Evolutionary conservation across 352 stramenopile genomes (phyloP), one percentile per base, ranked within the genome.

Genomic region (Globisporangium cylindrosporum): DNA sequence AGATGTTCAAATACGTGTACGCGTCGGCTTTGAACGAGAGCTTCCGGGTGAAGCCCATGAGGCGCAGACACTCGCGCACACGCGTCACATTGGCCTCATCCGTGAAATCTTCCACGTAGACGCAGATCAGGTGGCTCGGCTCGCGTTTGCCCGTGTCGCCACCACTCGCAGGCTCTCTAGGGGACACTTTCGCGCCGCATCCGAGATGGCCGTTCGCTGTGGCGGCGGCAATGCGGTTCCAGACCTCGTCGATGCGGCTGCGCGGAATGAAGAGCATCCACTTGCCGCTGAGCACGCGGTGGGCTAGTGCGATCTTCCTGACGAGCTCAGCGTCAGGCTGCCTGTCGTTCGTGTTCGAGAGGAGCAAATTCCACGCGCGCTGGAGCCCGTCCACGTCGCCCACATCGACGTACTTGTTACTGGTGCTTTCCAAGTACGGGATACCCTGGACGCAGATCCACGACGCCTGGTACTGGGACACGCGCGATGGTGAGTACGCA

Each of bases 201-300:
- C 25, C 59, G 6, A 71, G 32, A 4, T 32, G 24, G 1, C 60
- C 59, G 22, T 18, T 25, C 20, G 32, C 46, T 4, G 61, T 62
- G 14, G 53, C 59, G 9, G 29, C 6, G 6, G 60, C 60, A 15
- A 68, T 62, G 34, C 25, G 38, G 2, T 32, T 12, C 66, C 60
- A 71, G 32, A 63, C 27, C 4, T 22, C 49, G 38, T 67, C 59
- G 27, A 71, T 54, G 6, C 43, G 5, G 10, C 20, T 38, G 27
- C 59, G 59, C 8, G 7, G 38, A n/a, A 43, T 38, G 41, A 71
- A 71, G 49, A 71, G 48, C 59, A 71, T 67, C 66, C 66, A 67
- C 53, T 67, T 71, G 38, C 66, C 66, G 15, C 32, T 58, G 14
- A 71, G 59, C 49, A 71, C 66, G 1, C 43, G 24, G 12, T 53